These are phyloP conservation scores for Tolypocladium cylindrosporum DNA, from an alignment of 2,329 filamentous ascomycete genomes.

Conservation along the genomic window DNA sequence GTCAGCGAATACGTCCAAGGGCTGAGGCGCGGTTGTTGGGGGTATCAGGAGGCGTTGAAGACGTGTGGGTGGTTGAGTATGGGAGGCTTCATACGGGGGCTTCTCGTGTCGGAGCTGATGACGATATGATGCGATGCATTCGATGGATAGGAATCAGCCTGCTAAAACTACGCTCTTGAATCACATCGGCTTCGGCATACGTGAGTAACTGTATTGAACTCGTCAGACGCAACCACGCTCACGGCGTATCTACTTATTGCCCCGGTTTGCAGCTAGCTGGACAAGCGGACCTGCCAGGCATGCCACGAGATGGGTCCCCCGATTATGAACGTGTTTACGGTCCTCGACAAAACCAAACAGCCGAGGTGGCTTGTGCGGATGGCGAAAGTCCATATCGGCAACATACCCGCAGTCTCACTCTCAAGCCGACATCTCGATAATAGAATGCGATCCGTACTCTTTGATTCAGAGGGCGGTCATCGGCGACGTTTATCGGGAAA, in stretches of 20 bases:
- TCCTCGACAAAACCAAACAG: neutral
- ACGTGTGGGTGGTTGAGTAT: neutral
- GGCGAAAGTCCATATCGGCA: too few relatives aligned
- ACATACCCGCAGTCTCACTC: neutral
- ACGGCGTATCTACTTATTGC: too few relatives aligned
- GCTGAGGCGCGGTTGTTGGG: slow-evolving; percentile 6
- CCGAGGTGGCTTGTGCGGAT: neutral
- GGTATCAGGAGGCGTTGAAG: neutral
- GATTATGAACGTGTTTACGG: neutral
- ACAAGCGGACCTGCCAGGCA: too few relatives aligned
- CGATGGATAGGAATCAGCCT: neutral
- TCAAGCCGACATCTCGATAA: neutral
- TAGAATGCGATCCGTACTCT: neutral
- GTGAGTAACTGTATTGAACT: neutral
- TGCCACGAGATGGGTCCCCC: too few relatives aligned
- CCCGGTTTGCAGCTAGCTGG: too few relatives aligned
- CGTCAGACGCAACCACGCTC: too few relatives aligned
- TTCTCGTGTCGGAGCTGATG: neutral
- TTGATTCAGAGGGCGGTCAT: neutral
- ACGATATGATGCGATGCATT: neutral
- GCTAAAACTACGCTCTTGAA: neutral
- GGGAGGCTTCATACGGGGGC: neutral
- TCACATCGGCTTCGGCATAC: neutral
- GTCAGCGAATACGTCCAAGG: slow-evolving; percentile 15
- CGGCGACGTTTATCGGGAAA: neutral